Evolutionary conservation across 192 early-diverging fungal genomes (phyloP).

Genomic region (Backusella sp.): DNA sequence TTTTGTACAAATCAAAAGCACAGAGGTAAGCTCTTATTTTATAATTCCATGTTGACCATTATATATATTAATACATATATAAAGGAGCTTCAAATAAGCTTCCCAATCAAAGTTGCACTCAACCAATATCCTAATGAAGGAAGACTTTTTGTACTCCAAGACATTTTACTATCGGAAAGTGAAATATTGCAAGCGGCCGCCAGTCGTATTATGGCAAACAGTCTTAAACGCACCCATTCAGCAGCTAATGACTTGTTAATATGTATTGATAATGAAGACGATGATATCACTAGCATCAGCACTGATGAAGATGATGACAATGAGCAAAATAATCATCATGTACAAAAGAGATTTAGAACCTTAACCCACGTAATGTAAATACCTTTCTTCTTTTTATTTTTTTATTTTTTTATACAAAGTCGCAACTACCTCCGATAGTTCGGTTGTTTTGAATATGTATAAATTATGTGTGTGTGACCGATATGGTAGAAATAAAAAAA

Average conservation of each 20-base stretch:
- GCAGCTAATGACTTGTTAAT: neutral
- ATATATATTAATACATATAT: neutral
- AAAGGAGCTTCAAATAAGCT: constrained; percentile 6
- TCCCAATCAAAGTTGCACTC: constrained; percentile 4
- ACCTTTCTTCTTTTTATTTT: neutral
- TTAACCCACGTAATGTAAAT: constrained; percentile 13
- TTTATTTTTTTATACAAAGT: neutral
- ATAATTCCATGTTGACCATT: neutral
- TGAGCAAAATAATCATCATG: constrained; percentile 5
- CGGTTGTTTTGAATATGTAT: constrained; percentile 11
- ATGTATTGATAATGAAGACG: neutral
- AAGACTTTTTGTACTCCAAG: constrained; percentile 14
- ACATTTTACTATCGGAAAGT: constrained; percentile 3
- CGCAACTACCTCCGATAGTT: constrained; percentile 3
- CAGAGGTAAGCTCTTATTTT: constrained; percentile 9
- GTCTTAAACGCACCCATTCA: constrained; percentile 2
- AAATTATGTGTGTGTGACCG: neutral
- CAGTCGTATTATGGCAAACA: constrained; percentile 5
- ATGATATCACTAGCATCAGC: neutral
- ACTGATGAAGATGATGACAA: neutral
- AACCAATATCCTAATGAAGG: constrained; percentile 2
- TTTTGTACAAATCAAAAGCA: constrained; percentile 10
- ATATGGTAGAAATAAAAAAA: neutral
- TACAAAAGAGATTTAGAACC: constrained; percentile 12
- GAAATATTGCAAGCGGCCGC: constrained; percentile 4